Evolutionary conservation across 2,329 filamentous ascomycete genomes (phyloP), one percentile per base, ranked within the genome.

Genomic region (Trichophyton benhamiae): DNA sequence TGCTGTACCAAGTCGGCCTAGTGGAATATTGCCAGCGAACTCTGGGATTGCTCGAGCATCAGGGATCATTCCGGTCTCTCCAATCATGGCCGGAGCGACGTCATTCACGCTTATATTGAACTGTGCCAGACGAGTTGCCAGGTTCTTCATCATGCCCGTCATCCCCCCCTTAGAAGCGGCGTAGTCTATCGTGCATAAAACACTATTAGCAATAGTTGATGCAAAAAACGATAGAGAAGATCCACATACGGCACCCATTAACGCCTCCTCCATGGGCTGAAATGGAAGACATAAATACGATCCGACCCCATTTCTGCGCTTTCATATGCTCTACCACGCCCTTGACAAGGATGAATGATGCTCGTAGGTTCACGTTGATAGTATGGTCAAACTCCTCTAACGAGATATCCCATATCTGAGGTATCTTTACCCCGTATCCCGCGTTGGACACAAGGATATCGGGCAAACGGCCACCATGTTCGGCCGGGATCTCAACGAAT

Each of bases 71-170:
- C 82, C 82, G 2, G 82, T 84, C 22, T 82, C 80, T 3, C 83
- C 83, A 65, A 87, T 86, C 83, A 87, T 86, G 2, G 84, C 84
- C 0, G 84, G 84, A 2, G 83, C 82, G n/a, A 87, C 82, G 64
- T 86, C 83, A 63, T 87, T 87, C 61, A 86, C 82, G 13, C 83
- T 84, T 66, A 87, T 84, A 36, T 83, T 83, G 66, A 78, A 78
- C 61, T 79, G 77, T 1, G 82, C 84, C 22, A 86, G 77, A 53
- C 82, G 81, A 0, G 76, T 78, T 0, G 83, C 79, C 33, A 87
- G 75, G 64, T 86, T 87, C 68, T 80, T 82, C 81, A 86, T 85
- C 80, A 87, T 82, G 2, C 82, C 81, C 3, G 80, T 82, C 63
- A 87, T 70, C 1, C 83, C 84, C 6, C 80, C 83, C 70, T 86